Evolutionary conservation across 768 basidiomycete species (phyloP), one percentile per base, ranked within the genome.

Genomic region (Dioszegia crocea): DNA sequence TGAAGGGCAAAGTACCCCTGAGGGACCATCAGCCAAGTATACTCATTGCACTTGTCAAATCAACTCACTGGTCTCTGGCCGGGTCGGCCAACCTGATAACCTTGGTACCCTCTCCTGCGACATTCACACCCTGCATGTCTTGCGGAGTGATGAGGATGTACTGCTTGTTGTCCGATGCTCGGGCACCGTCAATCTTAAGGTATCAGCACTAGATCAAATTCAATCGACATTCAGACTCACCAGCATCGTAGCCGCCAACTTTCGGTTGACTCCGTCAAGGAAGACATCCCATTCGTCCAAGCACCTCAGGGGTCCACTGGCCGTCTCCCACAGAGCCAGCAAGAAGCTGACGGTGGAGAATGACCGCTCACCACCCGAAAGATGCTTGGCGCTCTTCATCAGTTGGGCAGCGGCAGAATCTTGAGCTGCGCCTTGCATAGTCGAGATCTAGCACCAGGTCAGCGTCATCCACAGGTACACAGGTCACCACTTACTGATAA

Each of bases 221-320:
- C n/a, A n/a, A n/a, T n/a, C n/a, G n/a, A n/a, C n/a, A n/a, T n/a
- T n/a, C n/a, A n/a, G n/a, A 63, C 70, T 17, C 57, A 90, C 88
- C 84, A 97, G 88, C 88, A 94, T 91, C 77, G 85, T 89, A 86
- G 94, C 96, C 60, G 88, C 88, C 69, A 94, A 88, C 46, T 86
- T 85, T 19, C 96, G 85, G 60, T 80, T 80, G 45, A 75, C 71
- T 10, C 67, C 66, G 60, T 80, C 79, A 58, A 98, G 91, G 81
- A 94, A 97, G 11, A 97, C 94, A 67, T 98, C 94, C 73, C 96
- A 99, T 75, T 99, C 96, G 70, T 99, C 96, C 85, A 98, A 84
- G 70, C 94, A 97, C 59, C 96, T 82, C 45, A 99, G 81, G 1
- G 96, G 96, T 73, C 93, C 93, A 0, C 89, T 88, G 56, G 93